These are phyloP conservation scores for Gaillardinia entomophila DNA, from an alignment of 805 yeast genomes.

Conservation along the genomic window DNA sequence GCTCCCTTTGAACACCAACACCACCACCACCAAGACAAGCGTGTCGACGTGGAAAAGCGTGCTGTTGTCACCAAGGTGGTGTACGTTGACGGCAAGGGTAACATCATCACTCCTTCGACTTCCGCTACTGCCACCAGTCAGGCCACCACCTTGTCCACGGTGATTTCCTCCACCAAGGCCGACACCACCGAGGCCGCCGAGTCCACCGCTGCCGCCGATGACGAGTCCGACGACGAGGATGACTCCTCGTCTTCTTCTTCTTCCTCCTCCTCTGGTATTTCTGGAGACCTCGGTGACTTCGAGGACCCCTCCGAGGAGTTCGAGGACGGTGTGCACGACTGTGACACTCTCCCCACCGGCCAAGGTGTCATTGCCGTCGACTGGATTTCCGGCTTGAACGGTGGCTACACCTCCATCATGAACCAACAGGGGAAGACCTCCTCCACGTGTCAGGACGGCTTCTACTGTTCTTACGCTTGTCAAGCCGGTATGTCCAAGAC, in stretches of 20 bases:
- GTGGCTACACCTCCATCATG: conserved; percentile 81
- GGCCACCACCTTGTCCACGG: conserved; percentile 11
- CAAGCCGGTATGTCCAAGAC: conserved; percentile 99
- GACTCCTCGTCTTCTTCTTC: conserved; percentile 15
- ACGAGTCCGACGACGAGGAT: conserved; percentile 8
- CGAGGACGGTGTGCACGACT: conserved; percentile 64
- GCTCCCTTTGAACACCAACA: conserved; percentile 23
- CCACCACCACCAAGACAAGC: conserved; percentile 57
- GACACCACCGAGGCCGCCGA: conserved; percentile 9
- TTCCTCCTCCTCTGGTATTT: conserved; percentile 28
- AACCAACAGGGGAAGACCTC: conserved; percentile 54
- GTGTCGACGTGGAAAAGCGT: conserved; percentile 51
- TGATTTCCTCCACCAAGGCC: conserved; percentile 15
- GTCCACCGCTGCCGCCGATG: conserved; percentile 7
- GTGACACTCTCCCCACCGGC: conserved; percentile 71
- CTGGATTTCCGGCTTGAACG: conserved; percentile 48
- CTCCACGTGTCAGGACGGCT: conserved; percentile 77
- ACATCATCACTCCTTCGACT: conserved; percentile 28
- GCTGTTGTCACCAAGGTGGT: conserved; percentile 33
- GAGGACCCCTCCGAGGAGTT: conserved; percentile 55
- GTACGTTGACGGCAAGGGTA: conserved; percentile 39
- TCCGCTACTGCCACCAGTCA: conserved; percentile 8
- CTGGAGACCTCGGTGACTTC: conserved; percentile 56
- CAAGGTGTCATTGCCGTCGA: conserved; percentile 77
- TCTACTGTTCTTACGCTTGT: conserved; percentile 96